A percentile compares a stretch with the other conserved stretches of the same genome.
Conservation (phyloP, 441 rosid genomes). For the Populus hybrid region DNA sequence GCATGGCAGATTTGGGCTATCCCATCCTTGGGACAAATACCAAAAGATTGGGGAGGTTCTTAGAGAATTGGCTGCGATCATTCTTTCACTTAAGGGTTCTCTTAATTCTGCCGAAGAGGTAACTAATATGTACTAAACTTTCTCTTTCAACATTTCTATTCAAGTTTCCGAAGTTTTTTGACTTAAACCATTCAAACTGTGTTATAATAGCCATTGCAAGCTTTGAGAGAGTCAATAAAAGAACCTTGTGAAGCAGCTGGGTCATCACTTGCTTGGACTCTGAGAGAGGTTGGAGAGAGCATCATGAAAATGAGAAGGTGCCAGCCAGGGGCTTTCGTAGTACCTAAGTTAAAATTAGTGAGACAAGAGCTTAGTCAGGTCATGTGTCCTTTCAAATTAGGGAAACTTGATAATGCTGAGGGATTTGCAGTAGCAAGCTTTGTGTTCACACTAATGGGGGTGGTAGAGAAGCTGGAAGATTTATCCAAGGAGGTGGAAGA, state of each 20-base stretch:
- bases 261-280: constrained; percentile 37
- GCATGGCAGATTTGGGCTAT: constrained; percentile 61
- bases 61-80: constrained; percentile 44
- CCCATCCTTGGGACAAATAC: constrained; percentile 59
- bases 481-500: constrained; percentile 52
- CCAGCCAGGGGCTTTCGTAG: constrained; percentile 23
- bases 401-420: constrained; percentile 24
- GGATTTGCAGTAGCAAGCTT: constrained; percentile 45
- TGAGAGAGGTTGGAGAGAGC: constrained; percentile 60
- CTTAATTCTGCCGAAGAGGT: constrained; percentile 44
- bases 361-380: constrained; percentile 37
- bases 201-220: constrained; percentile 22
- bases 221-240: constrained; percentile 28
- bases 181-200: background rate
- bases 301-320: constrained; percentile 44
- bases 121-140: background rate
- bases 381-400: constrained; percentile 13
- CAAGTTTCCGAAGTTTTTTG: background rate
- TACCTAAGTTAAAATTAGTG: constrained; percentile 43
- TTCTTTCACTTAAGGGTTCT: constrained; percentile 39
- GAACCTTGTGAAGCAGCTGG: constrained; percentile 43
- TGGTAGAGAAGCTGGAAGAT: constrained; percentile 49
- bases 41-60: constrained; percentile 47
- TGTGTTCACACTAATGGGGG: constrained; percentile 36
- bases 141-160: background rate